Conservation (phyloP, 75 land plant species). For the Chamaecyparis obtusa region DNA sequence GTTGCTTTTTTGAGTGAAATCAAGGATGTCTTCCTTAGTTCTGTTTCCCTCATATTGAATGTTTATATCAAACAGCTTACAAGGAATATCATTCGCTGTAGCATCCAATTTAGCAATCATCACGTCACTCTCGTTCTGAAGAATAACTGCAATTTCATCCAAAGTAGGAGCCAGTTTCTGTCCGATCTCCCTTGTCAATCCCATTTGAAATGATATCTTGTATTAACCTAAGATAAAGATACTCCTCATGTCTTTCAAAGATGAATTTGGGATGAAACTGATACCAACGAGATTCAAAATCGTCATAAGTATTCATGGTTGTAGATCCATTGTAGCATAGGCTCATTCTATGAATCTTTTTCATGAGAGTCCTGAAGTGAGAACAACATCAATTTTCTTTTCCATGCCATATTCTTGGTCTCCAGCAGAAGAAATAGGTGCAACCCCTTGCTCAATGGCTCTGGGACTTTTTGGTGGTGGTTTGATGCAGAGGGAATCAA, state of each 20-base stretch:
- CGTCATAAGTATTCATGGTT: conserved; percentile 12
- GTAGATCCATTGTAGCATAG: conserved; percentile 16
- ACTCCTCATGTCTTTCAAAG: conserved; percentile 84
- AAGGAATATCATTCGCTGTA: conserved; percentile 72
- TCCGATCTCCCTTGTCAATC: conserved; percentile 74
- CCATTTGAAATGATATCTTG: conserved; percentile 81
- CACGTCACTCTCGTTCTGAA: conserved; percentile 52
- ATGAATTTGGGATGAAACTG: conserved; percentile 64
- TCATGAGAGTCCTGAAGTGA: conserved; percentile 15
- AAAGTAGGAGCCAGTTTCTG: conserved; percentile 89
- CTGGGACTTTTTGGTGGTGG: conserved; percentile 45
- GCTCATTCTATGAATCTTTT: no score
- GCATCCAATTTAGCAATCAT: conserved; percentile 86
- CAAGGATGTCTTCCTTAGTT: conserved; percentile 63
- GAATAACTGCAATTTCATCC: conserved; percentile 71
- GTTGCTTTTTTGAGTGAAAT: conserved; percentile 62
- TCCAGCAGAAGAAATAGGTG: conserved; percentile 27
- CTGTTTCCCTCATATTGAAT: conserved; percentile 68
- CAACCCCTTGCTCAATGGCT: conserved; percentile 34
- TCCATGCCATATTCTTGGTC: conserved; percentile 46
- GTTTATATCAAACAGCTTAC: conserved; percentile 52
- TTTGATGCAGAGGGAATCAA: no score
- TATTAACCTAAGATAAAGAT: conserved; percentile 70
- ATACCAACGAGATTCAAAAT: conserved; percentile 31
- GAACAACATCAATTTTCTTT: conserved; percentile 34